Evolutionary conservation across 176 grass and related monocot genomes (phyloP), one percentile per base, ranked within the genome.

Genomic region (Hsuehochloa calcarea): DNA sequence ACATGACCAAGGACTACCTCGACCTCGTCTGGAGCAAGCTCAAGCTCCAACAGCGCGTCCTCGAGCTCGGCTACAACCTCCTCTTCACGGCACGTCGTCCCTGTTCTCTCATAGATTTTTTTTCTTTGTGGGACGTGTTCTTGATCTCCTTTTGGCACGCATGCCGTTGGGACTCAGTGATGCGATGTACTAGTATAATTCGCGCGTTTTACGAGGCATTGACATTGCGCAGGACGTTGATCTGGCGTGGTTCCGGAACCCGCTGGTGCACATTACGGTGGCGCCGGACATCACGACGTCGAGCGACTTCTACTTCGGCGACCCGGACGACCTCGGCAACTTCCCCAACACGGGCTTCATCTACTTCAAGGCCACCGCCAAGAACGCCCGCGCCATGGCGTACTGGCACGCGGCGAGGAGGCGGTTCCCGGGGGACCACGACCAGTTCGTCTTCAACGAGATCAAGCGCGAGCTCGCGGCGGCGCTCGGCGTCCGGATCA

Each of bases 331-430:
- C 81, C 78, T 98, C 12, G 83, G 93, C 3, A 98, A 98, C 75
- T 92, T 23, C 79, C 95, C 95, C 0, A 98, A 95, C 89, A 95
- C 89, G 1, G 95, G 95, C 20, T 98, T 98, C 89, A 95, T 93
- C 74, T 95, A 93, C 79, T 91, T 95, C 82, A 95, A 92, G 87
- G 77, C 91, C 74, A 90, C 87, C 54, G 45, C 82, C 6, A 31
- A 66, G 25, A 95, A 82, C 82, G 82, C 74, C 8, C 81, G 82
- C 63, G 93, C 92, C 83, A 95, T 93, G 91, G 88, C 92, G 0
- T 92, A 98, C 65, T 98, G 95, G 95, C 91, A 93, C 82, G 84
- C 74, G 6, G 85, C 93, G 12, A 51, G 95, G 66, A 61, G 41
- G 5, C 77, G 85, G n/a, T 95, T 88, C 45, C 91, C 91, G 0